Evolutionary conservation across 176 grass and related monocot species (phyloP).

Genomic region (Aegilops bicornis): DNA sequence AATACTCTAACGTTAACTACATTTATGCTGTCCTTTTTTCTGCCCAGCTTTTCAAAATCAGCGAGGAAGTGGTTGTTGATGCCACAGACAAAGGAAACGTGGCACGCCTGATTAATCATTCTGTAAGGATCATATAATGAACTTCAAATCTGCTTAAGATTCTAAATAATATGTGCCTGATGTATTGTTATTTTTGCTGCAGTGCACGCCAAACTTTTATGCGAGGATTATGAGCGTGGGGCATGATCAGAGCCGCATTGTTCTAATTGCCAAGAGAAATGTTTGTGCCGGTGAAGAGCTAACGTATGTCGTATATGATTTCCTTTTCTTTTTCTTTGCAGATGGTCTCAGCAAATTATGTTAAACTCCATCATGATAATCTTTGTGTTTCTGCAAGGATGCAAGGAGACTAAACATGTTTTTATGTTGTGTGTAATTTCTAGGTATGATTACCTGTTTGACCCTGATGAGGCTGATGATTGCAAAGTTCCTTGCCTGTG

Average conservation of each 20-base stretch:
- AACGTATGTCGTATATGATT: conserved; percentile 53
- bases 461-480: conserved; percentile 94
- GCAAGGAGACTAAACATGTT: conserved; percentile 19
- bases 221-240: conserved; percentile 99
- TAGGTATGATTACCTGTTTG: conserved; percentile 98
- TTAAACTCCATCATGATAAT: background rate
- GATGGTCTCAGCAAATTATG: background rate
- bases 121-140: conserved; percentile 52
- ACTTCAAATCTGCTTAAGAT: background rate
- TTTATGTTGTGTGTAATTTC: conserved; percentile 25
- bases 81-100: conserved; percentile 97
- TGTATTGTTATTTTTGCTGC: conserved; percentile 25
- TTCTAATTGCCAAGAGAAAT: conserved; percentile 94
- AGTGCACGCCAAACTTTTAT: conserved; percentile 98
- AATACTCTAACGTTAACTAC: conserved; percentile 11
- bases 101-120: conserved; percentile 96
- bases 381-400: background rate
- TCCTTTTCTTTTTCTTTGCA: conserved; percentile 9
- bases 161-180: conserved; percentile 14
- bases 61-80: conserved; percentile 98
- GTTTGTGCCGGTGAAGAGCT: conserved; percentile 85
- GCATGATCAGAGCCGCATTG: conserved; percentile 90
- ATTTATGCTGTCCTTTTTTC: conserved; percentile 14
- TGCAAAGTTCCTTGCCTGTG: conserved; percentile 94
- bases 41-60: conserved; percentile 96